A percentile compares a stretch with the other conserved stretches of the same genome.
phyloP scores from a whole-genome alignment of 2,329 filamentous ascomycete species.

The Corynespora cassiicola region DNA sequence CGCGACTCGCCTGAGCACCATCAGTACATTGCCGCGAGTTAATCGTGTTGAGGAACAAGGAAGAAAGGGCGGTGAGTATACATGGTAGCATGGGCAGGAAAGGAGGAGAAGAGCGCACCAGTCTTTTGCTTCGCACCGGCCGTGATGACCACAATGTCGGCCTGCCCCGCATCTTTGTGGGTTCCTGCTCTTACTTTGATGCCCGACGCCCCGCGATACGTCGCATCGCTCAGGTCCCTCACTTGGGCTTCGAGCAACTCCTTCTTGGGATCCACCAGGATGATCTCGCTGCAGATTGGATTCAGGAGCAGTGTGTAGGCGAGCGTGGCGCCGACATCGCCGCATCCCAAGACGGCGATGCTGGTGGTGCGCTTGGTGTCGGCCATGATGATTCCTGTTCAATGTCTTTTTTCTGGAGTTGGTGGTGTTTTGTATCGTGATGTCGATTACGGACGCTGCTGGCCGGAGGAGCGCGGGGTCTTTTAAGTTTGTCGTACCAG shows the following conservation, averaged over 20 bases:
- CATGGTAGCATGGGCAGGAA: background rate
- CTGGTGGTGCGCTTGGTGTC: constrained; percentile 40
- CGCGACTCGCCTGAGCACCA: constrained; percentile 49
- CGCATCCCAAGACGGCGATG: constrained; percentile 60
- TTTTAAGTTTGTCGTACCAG: too few relatives aligned
- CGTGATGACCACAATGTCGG: constrained; percentile 62
- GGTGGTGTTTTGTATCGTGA: too few relatives aligned
- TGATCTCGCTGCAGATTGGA: constrained; percentile 58
- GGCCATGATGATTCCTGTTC: constrained; percentile 28
- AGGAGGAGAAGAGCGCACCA: constrained; percentile 28
- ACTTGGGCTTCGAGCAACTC: constrained; percentile 57
- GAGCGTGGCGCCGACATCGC: constrained; percentile 59
- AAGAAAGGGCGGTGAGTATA: background rate
- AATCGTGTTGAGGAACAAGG: background rate
- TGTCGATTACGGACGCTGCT: too few relatives aligned
- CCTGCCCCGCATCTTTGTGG: constrained; percentile 58
- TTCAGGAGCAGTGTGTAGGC: constrained; percentile 60
- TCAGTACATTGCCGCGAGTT: too few relatives aligned
- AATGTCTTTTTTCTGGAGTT: too few relatives aligned
- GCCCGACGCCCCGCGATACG: constrained; percentile 51
- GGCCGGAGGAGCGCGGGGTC: too few relatives aligned
- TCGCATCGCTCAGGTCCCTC: constrained; percentile 60
- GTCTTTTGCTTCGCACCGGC: constrained; percentile 60
- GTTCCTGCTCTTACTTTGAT: constrained; percentile 54
- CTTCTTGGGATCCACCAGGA: constrained; percentile 61